phyloP scores from a whole-genome alignment of 306 rosid species.

The Luffa acutangula region DNA sequence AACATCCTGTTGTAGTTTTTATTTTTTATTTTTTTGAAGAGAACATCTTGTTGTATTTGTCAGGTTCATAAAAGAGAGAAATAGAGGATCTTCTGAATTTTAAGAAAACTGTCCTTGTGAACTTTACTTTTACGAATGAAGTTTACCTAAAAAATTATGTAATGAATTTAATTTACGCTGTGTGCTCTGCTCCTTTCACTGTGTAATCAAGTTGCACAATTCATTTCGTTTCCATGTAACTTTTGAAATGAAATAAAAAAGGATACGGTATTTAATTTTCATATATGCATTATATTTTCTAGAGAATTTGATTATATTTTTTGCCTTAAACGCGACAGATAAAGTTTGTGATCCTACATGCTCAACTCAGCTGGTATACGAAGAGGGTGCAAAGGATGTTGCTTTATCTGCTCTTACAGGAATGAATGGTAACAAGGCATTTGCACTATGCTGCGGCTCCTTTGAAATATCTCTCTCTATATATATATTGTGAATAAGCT shows the following conservation, averaged over 20 bases:
- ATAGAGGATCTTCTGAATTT: neutral
- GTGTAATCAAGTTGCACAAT: no score
- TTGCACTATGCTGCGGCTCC: neutral
- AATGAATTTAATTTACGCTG: neutral
- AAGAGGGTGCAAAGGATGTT: conserved; percentile 55
- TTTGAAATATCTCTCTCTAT: neutral
- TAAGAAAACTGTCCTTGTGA: neutral
- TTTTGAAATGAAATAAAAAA: neutral
- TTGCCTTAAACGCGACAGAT: conserved; percentile 22
- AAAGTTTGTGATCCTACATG: conserved; percentile 39
- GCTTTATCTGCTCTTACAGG: conserved; percentile 59
- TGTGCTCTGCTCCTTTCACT: no score
- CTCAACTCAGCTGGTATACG: conserved; percentile 44
- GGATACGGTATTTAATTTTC: neutral
- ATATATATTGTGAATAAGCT: neutral
- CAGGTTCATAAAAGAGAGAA: no score
- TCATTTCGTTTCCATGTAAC: no score
- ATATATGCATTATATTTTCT: neutral
- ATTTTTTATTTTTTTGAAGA: no score
- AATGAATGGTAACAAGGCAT: conserved; percentile 38
- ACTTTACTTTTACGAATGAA: neutral
- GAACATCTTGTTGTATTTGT: no score
- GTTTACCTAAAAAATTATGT: neutral
- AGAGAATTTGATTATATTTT: neutral
- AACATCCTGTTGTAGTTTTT: neutral